Evolutionary conservation across 192 early-diverging fungal genomes (phyloP).

Genomic region (Paraglomus occultum): DNA sequence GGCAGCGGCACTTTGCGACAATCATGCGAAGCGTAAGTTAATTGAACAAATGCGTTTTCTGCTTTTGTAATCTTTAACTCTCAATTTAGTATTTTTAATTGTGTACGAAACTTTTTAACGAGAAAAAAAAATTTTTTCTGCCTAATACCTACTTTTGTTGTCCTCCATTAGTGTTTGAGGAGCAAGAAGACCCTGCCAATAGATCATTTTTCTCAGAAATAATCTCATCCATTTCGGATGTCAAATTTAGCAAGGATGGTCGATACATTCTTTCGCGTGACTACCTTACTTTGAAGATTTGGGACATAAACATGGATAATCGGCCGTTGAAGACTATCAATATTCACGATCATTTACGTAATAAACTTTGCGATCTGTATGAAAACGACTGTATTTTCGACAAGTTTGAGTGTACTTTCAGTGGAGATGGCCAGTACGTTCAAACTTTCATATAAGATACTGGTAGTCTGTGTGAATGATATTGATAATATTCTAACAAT

Average conservation of each 20-base stretch:
- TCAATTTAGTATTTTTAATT: no score
- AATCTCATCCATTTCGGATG: slow-evolving; percentile 96
- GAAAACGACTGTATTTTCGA: slow-evolving; percentile 99
- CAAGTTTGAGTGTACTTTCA: slow-evolving; percentile 99
- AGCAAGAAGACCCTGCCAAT: slow-evolving; percentile 87
- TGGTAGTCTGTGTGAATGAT: background rate
- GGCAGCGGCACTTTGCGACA: slow-evolving; percentile 90
- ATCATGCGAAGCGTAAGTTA: slow-evolving; percentile 81
- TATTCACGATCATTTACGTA: slow-evolving; percentile 93
- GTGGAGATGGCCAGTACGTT: slow-evolving; percentile 88
- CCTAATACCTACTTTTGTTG: background rate
- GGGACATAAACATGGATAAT: slow-evolving; percentile 98
- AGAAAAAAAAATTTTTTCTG: background rate
- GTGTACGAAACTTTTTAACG: no score
- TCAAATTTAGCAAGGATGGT: slow-evolving; percentile 95
- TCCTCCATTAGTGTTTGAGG: slow-evolving; percentile 76
- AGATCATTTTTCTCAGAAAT: slow-evolving; percentile 99
- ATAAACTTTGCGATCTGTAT: slow-evolving; percentile 97
- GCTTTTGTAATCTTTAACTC: no score
- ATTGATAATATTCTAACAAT: slow-evolving; percentile 12
- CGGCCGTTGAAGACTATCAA: slow-evolving; percentile 92
- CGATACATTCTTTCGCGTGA: slow-evolving; percentile 96
- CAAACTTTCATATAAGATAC: slow-evolving; percentile 16
- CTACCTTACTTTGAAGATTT: slow-evolving; percentile 96
- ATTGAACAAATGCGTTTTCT: no score